Evolutionary conservation across 345 rosid genomes (phyloP).

Genomic region (Eutrema yunnanense): DNA sequence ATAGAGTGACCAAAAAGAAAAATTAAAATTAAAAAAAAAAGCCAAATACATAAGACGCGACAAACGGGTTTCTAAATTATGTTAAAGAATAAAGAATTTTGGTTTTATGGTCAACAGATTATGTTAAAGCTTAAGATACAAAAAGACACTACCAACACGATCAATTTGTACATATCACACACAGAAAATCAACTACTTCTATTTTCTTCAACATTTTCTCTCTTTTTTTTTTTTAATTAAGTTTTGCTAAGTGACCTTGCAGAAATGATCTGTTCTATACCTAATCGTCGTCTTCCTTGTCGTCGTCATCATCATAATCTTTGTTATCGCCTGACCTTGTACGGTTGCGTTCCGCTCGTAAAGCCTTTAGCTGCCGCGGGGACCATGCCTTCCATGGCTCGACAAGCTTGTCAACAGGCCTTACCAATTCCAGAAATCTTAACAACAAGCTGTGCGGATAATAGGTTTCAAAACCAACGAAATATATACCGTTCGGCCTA

Average conservation of each 20-base stretch:
- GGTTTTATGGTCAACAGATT: not conserved
- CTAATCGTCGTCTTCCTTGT: not conserved
- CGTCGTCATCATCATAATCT: not conserved
- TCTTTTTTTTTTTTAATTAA: not conserved
- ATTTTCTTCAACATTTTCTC: not conserved
- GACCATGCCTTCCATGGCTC: slow-evolving; percentile 35
- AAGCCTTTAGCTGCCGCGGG: slow-evolving; percentile 18
- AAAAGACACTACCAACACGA: not conserved
- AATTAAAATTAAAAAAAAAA: not conserved
- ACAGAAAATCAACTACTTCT: not conserved
- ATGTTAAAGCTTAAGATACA: not conserved
- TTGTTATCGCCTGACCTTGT: not conserved
- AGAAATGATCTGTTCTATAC: slow-evolving; percentile 11
- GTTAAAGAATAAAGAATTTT: not conserved
- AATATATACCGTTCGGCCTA: slow-evolving; percentile 27
- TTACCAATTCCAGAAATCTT: slow-evolving; percentile 23
- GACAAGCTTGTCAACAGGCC: slow-evolving; percentile 27
- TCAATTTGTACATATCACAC: not conserved
- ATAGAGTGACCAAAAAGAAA: too few relatives aligned
- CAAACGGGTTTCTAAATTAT: not conserved
- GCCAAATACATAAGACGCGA: not conserved
- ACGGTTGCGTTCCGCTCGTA: slow-evolving; percentile 5
- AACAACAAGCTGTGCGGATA: slow-evolving; percentile 19
- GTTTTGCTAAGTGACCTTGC: not conserved
- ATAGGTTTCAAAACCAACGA: slow-evolving; percentile 26